These are phyloP conservation scores for Colletotrichum horii DNA, from an alignment of 2,329 filamentous ascomycete species.

Conservation along the genomic window DNA sequence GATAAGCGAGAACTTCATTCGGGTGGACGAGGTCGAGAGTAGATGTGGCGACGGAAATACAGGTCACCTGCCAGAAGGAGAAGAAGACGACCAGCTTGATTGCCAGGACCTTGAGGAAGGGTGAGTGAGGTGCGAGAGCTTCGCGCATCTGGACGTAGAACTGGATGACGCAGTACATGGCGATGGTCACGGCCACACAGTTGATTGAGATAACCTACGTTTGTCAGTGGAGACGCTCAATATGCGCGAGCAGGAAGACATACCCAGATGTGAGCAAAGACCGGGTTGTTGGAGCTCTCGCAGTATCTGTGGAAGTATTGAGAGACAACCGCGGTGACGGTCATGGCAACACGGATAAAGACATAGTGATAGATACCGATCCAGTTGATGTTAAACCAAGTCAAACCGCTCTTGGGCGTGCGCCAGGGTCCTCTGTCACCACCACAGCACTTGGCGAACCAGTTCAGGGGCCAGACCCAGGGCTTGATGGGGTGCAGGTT, in stretches of 20 bases:
- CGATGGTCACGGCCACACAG: slow-evolving; percentile 74
- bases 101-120: slow-evolving; percentile 81
- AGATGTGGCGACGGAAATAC: slow-evolving; percentile 58
- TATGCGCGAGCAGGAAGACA: slow-evolving; percentile 18
- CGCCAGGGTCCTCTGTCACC: slow-evolving; percentile 73
- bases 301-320: slow-evolving; percentile 77
- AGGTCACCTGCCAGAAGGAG: slow-evolving; percentile 80
- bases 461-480: slow-evolving; percentile 78
- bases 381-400: slow-evolving; percentile 91
- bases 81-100: slow-evolving; percentile 94
- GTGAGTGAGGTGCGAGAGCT: slow-evolving; percentile 71
- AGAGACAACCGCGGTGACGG: slow-evolving; percentile 75
- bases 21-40: slow-evolving; percentile 67
- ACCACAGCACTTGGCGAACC: slow-evolving; percentile 73
- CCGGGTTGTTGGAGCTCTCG: slow-evolving; percentile 76
- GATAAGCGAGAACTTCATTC: slow-evolving; percentile 66
- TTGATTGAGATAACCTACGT: slow-evolving; percentile 70
- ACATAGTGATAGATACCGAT: slow-evolving; percentile 86
- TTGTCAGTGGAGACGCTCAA: background rate
- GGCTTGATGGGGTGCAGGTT: slow-evolving; percentile 66
- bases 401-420: slow-evolving; percentile 80
- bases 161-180: slow-evolving; percentile 89
- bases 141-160: slow-evolving; percentile 81
- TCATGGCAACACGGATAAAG: slow-evolving; percentile 80
- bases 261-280: slow-evolving; percentile 87